phyloP scores from a whole-genome alignment of 345 rosid genomes.

The Populus pruinosa region DNA sequence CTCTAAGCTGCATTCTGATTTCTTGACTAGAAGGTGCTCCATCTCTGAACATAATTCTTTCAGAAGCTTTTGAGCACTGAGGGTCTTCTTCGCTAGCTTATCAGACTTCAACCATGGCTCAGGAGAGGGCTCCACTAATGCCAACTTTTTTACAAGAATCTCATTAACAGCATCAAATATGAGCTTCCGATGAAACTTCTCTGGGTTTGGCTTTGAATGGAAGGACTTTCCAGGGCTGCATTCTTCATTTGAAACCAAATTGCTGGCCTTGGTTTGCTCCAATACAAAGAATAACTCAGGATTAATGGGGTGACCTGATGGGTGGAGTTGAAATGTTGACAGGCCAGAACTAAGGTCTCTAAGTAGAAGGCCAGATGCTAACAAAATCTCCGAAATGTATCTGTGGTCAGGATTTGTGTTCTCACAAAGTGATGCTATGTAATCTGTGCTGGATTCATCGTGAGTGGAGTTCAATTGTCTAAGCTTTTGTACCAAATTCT shows the following conservation, averaged over 20 bases:
- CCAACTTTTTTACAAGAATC: conserved; percentile 64
- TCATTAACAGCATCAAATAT: conserved; percentile 86
- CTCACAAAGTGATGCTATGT: conserved; percentile 90
- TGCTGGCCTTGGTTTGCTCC: conserved; percentile 79
- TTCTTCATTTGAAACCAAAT: conserved; percentile 45
- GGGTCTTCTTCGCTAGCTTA: conserved; percentile 50
- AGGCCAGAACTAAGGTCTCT: conserved; percentile 63
- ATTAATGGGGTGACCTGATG: conserved; percentile 84
- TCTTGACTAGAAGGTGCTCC: conserved; percentile 55
- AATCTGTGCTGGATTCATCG: conserved; percentile 85
- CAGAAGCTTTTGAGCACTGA: conserved; percentile 72
- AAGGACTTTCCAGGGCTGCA: conserved; percentile 24
- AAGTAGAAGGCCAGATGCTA: conserved; percentile 94
- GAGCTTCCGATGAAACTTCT: conserved; percentile 67
- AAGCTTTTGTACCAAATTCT: conserved; percentile 88
- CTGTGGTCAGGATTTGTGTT: conserved; percentile 80
- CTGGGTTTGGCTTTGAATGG: conserved; percentile 35
- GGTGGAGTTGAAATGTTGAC: conserved; percentile 70
- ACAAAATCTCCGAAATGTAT: conserved; percentile 85
- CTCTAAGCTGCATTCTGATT: conserved; percentile 36
- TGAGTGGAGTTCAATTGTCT: conserved; percentile 74
- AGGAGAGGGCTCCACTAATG: conserved; percentile 29
- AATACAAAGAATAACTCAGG: conserved; percentile 83
- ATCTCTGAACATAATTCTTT: conserved; percentile 66
- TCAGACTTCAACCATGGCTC: conserved; percentile 53